Conservation (phyloP, 805 yeast genomes). For the Peterozyma toletana region DNA sequence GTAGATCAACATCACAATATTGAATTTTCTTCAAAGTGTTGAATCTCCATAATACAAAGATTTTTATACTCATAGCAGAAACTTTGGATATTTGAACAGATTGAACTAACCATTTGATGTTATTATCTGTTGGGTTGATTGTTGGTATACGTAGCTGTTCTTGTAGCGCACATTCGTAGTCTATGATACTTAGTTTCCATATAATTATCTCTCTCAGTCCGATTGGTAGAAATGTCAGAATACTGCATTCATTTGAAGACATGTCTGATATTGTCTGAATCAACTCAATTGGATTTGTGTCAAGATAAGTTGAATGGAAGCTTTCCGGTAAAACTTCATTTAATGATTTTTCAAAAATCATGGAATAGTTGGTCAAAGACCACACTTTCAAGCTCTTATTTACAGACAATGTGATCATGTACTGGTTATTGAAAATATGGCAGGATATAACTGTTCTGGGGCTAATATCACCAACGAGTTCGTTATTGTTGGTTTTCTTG, state of each 20-base stretch:
- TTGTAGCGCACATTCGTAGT: background rate
- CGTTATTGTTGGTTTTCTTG: slow-evolving; percentile 10
- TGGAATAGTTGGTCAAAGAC: slow-evolving; percentile 34
- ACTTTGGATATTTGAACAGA: background rate
- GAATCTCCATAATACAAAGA: slow-evolving; percentile 4
- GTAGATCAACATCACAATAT: slow-evolving; percentile 10
- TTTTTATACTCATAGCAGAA: background rate
- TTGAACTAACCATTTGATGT: slow-evolving; percentile 2
- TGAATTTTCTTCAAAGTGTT: slow-evolving; percentile 3
- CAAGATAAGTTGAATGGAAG: background rate
- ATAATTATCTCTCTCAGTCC: no score
- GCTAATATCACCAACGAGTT: slow-evolving; percentile 16
- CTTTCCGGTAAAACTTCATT: background rate
- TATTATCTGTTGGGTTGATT: background rate
- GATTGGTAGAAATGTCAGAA: no score
- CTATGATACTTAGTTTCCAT: background rate
- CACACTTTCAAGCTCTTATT: slow-evolving; percentile 52
- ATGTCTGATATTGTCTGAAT: background rate
- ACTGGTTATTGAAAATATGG: slow-evolving; percentile 13
- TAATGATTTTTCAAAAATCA: slow-evolving; percentile 14
- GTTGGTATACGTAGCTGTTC: background rate
- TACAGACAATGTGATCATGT: slow-evolving; percentile 43
- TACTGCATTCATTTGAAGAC: background rate
- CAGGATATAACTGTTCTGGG: slow-evolving; percentile 10
- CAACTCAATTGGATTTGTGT: background rate